These are phyloP conservation scores for Colletotrichum tropicale DNA, from an alignment of 2,329 filamentous ascomycete species.

Conservation along the genomic window DNA sequence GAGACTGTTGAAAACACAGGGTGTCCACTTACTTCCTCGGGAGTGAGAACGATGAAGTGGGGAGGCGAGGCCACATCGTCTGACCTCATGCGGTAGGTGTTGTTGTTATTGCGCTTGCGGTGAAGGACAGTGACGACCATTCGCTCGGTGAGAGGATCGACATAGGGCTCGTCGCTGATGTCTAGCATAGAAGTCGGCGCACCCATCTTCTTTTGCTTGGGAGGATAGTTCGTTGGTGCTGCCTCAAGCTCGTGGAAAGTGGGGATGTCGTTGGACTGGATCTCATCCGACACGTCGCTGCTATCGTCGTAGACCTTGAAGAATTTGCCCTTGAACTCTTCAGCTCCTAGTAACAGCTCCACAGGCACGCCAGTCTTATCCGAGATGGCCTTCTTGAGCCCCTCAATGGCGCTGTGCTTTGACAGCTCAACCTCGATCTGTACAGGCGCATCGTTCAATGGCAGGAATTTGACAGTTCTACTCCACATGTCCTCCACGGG, in stretches of 20 bases:
- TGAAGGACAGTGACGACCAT: constrained; percentile 77
- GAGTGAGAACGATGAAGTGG: constrained; percentile 77
- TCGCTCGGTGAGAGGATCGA: constrained; percentile 63
- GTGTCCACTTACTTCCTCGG: constrained; percentile 64
- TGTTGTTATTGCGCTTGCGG: constrained; percentile 35
- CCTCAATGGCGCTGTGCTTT: constrained; percentile 72
- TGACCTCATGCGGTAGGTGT: background rate
- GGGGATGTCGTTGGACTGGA: constrained; percentile 67
- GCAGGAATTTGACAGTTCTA: constrained; percentile 77
- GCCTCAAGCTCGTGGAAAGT: constrained; percentile 80
- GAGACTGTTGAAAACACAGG: constrained; percentile 25
- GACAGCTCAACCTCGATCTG: constrained; percentile 80
- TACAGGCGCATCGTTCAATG: constrained; percentile 73
- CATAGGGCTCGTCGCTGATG: constrained; percentile 41
- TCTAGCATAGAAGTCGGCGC: constrained; percentile 54
- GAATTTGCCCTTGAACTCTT: constrained; percentile 83
- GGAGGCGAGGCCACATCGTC: constrained; percentile 48
- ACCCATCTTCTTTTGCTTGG: constrained; percentile 48
- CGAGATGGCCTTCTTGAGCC: constrained; percentile 74
- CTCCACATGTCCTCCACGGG: constrained; percentile 86
- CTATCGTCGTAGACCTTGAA: constrained; percentile 84
- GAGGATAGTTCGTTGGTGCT: constrained; percentile 78
- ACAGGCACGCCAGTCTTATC: constrained; percentile 67
- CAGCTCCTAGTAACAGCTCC: constrained; percentile 75
- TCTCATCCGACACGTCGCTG: constrained; percentile 72